Evolutionary conservation across 179 eudicot species (phyloP).

Genomic region (Sideroxylon spinosum): DNA sequence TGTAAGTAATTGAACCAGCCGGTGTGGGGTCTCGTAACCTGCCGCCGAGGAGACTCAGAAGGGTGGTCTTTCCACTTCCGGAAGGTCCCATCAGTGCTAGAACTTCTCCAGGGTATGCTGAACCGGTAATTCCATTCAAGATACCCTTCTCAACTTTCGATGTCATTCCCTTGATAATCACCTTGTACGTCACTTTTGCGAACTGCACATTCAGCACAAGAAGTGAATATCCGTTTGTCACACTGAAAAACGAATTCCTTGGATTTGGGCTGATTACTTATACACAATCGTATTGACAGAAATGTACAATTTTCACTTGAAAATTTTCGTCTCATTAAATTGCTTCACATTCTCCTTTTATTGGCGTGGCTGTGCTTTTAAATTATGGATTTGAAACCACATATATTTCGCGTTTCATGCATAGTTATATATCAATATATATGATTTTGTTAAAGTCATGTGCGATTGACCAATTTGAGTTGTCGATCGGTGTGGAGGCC

Average conservation of each 20-base stretch:
- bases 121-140: conserved; percentile 68
- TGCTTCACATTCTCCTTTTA: too few relatives aligned
- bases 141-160: conserved; percentile 56
- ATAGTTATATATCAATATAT: too few relatives aligned
- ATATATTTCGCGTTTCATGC: too few relatives aligned
- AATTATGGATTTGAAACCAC: too few relatives aligned
- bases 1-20: conserved; percentile 71
- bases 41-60: conserved; percentile 78
- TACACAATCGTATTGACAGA: too few relatives aligned
- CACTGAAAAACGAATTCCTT: not conserved
- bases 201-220: conserved; percentile 47
- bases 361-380: too few relatives aligned
- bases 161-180: conserved; percentile 49
- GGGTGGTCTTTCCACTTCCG: conserved; percentile 86
- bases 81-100: conserved; percentile 91
- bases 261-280: not conserved
- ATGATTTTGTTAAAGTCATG: too few relatives aligned
- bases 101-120: conserved; percentile 79
- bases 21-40: conserved; percentile 39
- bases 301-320: too few relatives aligned
- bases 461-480: too few relatives aligned
- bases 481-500: too few relatives aligned
- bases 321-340: too few relatives aligned
- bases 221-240: not conserved
- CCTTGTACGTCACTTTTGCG: conserved; percentile 68